phyloP scores from a whole-genome alignment of 1,284 basidiomycete species.

The Stygiomarasmius scandens region DNA sequence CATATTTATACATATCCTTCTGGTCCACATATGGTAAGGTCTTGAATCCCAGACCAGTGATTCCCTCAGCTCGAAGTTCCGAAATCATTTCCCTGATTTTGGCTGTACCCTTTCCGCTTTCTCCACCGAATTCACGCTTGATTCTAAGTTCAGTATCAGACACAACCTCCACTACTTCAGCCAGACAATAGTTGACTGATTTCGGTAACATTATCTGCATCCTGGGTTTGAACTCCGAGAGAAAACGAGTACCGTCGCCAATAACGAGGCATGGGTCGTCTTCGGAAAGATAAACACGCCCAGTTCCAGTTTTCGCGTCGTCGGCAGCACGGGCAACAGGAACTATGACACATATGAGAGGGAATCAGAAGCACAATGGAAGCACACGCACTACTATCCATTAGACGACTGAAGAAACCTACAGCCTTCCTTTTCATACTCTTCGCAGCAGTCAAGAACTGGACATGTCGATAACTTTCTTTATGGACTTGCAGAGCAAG shows the following conservation, averaged over 20 bases:
- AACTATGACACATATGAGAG: slow-evolving; percentile 51
- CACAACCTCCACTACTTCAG: slow-evolving; percentile 87
- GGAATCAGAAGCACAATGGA: neutral
- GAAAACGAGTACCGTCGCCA: slow-evolving; percentile 84
- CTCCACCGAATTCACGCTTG: slow-evolving; percentile 89
- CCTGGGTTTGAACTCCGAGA: slow-evolving; percentile 73
- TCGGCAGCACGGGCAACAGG: slow-evolving; percentile 94
- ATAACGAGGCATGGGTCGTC: slow-evolving; percentile 80
- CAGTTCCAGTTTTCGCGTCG: slow-evolving; percentile 79
- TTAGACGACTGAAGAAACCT: slow-evolving; percentile 83
- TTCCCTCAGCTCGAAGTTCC: slow-evolving; percentile 56
- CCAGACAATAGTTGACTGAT: slow-evolving; percentile 74
- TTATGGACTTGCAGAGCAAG: slow-evolving; percentile 87
- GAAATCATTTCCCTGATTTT: slow-evolving; percentile 69
- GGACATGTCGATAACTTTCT: slow-evolving; percentile 83
- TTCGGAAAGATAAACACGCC: slow-evolving; percentile 72
- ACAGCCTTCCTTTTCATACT: slow-evolving; percentile 84
- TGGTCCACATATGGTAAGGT: slow-evolving; percentile 88
- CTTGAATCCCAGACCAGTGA: slow-evolving; percentile 74
- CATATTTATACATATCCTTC: slow-evolving; percentile 92
- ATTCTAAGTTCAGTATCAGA: slow-evolving; percentile 86
- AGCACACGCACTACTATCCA: slow-evolving; percentile 84
- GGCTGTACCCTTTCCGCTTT: slow-evolving; percentile 75
- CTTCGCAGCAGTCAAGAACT: slow-evolving; percentile 93
- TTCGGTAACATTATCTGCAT: slow-evolving; percentile 93